These are phyloP conservation scores for Phtheirospermum japonicum DNA, from an alignment of 257 asterid species.

Conservation along the genomic window DNA sequence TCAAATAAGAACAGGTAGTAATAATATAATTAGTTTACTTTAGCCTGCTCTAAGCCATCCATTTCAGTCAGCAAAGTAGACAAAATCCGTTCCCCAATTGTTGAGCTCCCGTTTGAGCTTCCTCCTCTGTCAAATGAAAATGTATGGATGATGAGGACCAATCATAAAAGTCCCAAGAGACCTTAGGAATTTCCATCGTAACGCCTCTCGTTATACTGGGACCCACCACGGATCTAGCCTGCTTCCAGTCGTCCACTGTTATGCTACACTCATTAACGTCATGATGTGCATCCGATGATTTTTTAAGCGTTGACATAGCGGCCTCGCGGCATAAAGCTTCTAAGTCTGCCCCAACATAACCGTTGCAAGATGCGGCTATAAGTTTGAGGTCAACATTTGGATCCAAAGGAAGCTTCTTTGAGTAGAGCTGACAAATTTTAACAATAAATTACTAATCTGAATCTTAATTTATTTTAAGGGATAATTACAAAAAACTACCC, in stretches of 20 bases:
- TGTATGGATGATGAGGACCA: slow-evolving; percentile 7
- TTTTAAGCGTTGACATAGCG: slow-evolving; percentile 53
- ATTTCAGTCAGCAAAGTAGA: slow-evolving; percentile 93
- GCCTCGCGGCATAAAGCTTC: slow-evolving; percentile 97
- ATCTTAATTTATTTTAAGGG: not conserved
- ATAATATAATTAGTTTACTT: slow-evolving; percentile 41
- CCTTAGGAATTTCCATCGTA: slow-evolving; percentile 80
- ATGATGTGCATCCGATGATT: slow-evolving; percentile 34
- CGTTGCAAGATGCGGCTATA: slow-evolving; percentile 87
- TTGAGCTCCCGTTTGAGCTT: slow-evolving; percentile 60
- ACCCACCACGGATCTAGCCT: slow-evolving; percentile 76
- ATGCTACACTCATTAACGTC: slow-evolving; percentile 32
- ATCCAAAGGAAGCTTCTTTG: slow-evolving; percentile 72
- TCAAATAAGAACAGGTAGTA: no score
- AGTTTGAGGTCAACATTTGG: slow-evolving; percentile 51
- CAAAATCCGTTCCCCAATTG: slow-evolving; percentile 85
- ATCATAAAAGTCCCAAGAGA: slow-evolving; percentile 56
- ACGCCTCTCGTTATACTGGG: slow-evolving; percentile 97
- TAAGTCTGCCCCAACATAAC: slow-evolving; percentile 95
- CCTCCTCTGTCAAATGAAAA: slow-evolving; percentile 65
- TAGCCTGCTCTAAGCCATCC: slow-evolving; percentile 96
- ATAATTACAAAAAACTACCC: not conserved
- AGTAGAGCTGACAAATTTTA: slow-evolving; percentile 56
- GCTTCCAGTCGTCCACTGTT: slow-evolving; percentile 67
- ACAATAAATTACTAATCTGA: slow-evolving; percentile 7